These are phyloP conservation scores for Verruconis gallopava DNA, from an alignment of 2,329 filamentous ascomycete genomes.

Conservation along the genomic window DNA sequence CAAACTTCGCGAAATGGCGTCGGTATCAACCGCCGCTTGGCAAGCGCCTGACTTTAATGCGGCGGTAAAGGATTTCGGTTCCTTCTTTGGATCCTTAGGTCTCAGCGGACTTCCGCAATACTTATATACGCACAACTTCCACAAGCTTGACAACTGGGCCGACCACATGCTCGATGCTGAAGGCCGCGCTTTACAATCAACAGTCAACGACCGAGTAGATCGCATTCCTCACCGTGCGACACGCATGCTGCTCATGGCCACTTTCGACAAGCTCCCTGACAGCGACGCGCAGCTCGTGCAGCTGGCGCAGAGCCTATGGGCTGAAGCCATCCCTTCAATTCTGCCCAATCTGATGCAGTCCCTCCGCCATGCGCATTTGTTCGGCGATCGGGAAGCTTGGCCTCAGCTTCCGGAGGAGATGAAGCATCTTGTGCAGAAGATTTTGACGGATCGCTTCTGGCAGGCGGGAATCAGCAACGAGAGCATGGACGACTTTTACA, in stretches of 20 bases:
- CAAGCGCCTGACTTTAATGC: conserved; percentile 54
- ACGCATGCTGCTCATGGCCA: conserved; percentile 83
- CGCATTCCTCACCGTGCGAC: conserved; percentile 69
- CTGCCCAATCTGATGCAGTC: conserved; percentile 79
- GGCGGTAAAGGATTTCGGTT: conserved; percentile 59
- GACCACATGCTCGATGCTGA: conserved; percentile 62
- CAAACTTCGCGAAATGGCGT: conserved; percentile 63
- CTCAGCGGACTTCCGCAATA: conserved; percentile 73
- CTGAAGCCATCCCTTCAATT: conserved; percentile 65
- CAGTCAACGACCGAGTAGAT: conserved; percentile 53
- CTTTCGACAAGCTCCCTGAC: conserved; percentile 76
- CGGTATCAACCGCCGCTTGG: conserved; percentile 75
- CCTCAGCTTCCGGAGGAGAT: conserved; percentile 60
- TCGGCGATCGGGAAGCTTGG: conserved; percentile 83
- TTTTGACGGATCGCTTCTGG: conserved; percentile 94
- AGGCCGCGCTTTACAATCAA: conserved; percentile 63
- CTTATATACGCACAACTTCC: conserved; percentile 57
- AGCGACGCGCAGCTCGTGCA: conserved; percentile 59
- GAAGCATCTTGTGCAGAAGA: conserved; percentile 61
- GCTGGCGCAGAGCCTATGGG: conserved; percentile 67
- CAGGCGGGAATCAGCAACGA: conserved; percentile 94
- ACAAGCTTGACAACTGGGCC: conserved; percentile 73
- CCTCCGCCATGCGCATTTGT: conserved; percentile 77
- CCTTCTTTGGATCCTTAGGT: conserved; percentile 68
- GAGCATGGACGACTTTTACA: conserved; percentile 93